Conservation (phyloP, 257 asterid genomes). For the Ilex asprella region DNA sequence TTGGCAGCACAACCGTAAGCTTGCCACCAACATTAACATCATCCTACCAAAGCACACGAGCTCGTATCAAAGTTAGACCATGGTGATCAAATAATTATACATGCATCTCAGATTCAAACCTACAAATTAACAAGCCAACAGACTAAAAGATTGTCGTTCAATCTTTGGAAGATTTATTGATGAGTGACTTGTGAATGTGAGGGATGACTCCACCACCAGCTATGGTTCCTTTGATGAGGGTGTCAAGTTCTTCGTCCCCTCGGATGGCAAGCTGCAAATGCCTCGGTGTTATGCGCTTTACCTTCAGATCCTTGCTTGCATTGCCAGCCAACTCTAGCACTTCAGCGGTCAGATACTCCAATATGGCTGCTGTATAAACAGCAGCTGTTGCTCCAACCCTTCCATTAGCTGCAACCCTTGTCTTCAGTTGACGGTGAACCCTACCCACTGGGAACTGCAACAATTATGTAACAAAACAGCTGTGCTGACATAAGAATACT, state of each 20-base stretch:
- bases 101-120: too few relatives aligned
- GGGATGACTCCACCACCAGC: conserved; percentile 36
- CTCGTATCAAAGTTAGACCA: too few relatives aligned
- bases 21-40: too few relatives aligned
- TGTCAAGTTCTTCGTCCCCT: conserved; percentile 32
- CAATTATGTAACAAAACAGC: background rate
- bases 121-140: too few relatives aligned
- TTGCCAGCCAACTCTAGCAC: conserved; percentile 32
- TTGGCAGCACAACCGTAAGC: too few relatives aligned
- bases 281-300: conserved; percentile 33
- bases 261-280: conserved; percentile 34
- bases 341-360: conserved; percentile 31
- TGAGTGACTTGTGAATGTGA: conserved; percentile 29
- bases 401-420: conserved; percentile 24
- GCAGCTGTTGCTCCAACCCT: conserved; percentile 34
- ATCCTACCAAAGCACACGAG: too few relatives aligned
- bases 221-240: conserved; percentile 31
- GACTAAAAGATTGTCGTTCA: conserved; percentile 2
- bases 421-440: conserved; percentile 29
- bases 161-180: conserved; percentile 31
- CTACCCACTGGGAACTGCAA: conserved; percentile 31
- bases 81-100: too few relatives aligned
- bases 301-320: conserved; percentile 35
- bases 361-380: conserved; percentile 27
- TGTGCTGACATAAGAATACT: too few relatives aligned